Evolutionary conservation across 495 filamentous ascomycete genomes (phyloP), one percentile per base, ranked within the genome.

Genomic region (Podospora pseudoanserina): DNA sequence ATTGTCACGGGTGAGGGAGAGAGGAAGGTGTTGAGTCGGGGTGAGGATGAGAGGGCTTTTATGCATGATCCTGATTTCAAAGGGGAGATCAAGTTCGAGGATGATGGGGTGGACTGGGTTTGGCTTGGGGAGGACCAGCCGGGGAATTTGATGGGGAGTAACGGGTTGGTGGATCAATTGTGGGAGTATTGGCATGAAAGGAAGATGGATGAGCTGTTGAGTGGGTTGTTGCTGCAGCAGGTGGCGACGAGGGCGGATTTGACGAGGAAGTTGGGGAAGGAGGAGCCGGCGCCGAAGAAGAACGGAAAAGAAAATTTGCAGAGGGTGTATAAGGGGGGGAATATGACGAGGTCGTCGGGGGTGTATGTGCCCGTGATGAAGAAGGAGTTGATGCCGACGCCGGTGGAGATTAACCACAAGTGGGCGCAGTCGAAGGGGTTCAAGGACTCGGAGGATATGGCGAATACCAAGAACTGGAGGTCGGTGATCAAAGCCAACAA

Each of bases 161-260:
- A 80, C 2, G 92, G 91, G 0, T 77, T 97, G 2, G 83, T 92
- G 53, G 90, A 91, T 63, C 81, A 86, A 23, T 60, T 95, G 65
- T 99, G 96, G 96, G 80, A 81, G 66, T 78, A 84, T 27, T 99
- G 94, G 94, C 86, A 92, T 69, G 84, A 87, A 73, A 82, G 85
- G 58, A 97, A 96, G 83, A 91, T 99, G 60, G 93, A 97, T 71
- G 94, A 97, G 82, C 79, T 96, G 34, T 78, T 97, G 59, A 87
- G 90, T 0, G 86, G 85, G 62, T 83, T 81, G 28, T 78, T 98
- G 69, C 75, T 97, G 56, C 85, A 90, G 68, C 66, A 88, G 55
- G 81, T 89, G 11, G 80, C 87, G 26, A 76, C 70, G 11, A 87
- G 88, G 72, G 84, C 86, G 3, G 74, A 82, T 26, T 66, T 76